Evolutionary conservation across 1,284 basidiomycete species (phyloP), one percentile per base, ranked within the genome.

Genomic region (Ceratobasidium sp.): DNA sequence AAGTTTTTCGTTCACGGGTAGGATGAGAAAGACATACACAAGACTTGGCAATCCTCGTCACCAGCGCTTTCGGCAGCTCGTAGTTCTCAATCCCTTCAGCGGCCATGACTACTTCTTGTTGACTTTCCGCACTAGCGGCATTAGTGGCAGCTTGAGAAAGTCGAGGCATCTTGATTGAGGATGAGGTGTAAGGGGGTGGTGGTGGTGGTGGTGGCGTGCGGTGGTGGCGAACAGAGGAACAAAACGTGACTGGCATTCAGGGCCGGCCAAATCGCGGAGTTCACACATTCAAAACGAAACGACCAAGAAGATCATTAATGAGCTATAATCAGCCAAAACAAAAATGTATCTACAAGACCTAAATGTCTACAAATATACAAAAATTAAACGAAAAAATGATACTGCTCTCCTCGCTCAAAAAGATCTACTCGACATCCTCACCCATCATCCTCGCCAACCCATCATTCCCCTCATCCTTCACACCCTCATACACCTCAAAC

Each of bases 41-140:
- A 20, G 84, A 91, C 84, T 95, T 96, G 55, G 95, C 95, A 63
- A 97, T 92, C 85, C 92, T 94, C 39, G 92, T 93, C 68, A 97
- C 91, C 46, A 94, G 86, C 77, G 90, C 91, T 82, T 94, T 94
- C 1, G 96, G 96, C 1, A 97, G 87, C 83, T 97, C 95, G 83
- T 91, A 96, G 82, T 94, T 93, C 81, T 95, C 94, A 58, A 97
- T 94, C 1, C 94, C 93, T 72, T 94, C 93, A 6, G 92, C 91
- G 28, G 75, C 72, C 79, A 81, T 72, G 33, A 91, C 89, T 1
- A 91, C 88, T 56, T 94, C 91, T 82, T 95, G 93, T 82, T 95
- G 94, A 0, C 91, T 89, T 82, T 93, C 90, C 0, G 94, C 93
- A 33, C 61, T 66, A 3, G 73, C 73, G 2, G 73, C 73, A 26